Evolutionary conservation across 2,329 filamentous ascomycete species (phyloP), one percentile per base, ranked within the genome.

Genomic region (Fusarium sp.): DNA sequence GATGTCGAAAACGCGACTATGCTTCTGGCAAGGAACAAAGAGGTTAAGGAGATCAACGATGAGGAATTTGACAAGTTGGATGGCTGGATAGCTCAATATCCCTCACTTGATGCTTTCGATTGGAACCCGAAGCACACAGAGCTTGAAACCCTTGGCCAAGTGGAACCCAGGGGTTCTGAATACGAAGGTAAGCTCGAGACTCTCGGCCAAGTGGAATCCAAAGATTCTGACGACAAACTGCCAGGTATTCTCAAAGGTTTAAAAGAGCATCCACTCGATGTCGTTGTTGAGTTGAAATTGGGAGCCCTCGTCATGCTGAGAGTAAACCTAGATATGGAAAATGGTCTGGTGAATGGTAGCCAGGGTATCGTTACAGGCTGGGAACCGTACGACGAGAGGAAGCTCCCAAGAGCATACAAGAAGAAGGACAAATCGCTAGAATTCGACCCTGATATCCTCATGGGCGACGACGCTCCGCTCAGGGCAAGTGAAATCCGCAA

Each of bases 1-100:
- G 76, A 83, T 7, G 83, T 83, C 0, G 71, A 78, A 1, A 61
- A 68, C 9, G 75, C 69, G 2, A 71, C 71, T 3, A 44, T 40
- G 6, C 59, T 78, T 12, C 56, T 71, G 3, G 50, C 37, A 23
- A 23, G 23, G 20, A 10, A 15, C 11, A 15, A 15, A 7, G 7
- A 15, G 12, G 23, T 23, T 6, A 23, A 23, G 23, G 23, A 23
- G 23, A 23, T 23, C 23, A 42, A 42, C 20, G 8, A 5, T 3
- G 7, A 15, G 15, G 30, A 33, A 6, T 32, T 48, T 15, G 45
- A 42, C 14, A 7, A 6, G 40, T 33, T 15, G 23, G 23, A 23
- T 23, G 23, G 23, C 23, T 23, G 23, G 23, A 23, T 23, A 23
- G 23, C 23, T 5, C 23, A 23, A 23, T 23, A 23, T 23, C 23